A percentile compares a stretch with the other conserved stretches of the same genome.
These are phyloP conservation scores for Spathaspora sp. DNA, from an alignment of 1,139 yeast genomes.

Conservation along the genomic window DNA sequence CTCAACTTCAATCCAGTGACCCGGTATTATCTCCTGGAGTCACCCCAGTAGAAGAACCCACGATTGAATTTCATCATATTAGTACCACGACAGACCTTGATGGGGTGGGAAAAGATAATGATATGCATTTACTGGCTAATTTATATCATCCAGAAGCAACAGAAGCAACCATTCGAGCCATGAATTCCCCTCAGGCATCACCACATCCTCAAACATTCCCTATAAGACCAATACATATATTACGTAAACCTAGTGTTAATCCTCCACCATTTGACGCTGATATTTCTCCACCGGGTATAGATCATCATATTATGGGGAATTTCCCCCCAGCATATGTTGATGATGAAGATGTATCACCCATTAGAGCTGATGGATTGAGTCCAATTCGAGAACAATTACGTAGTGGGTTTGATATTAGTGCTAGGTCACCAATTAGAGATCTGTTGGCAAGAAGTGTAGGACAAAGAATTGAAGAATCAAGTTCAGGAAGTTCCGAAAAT, in stretches of 20 bases:
- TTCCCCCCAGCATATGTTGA: conserved; percentile 41
- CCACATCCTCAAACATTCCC: conserved; percentile 46
- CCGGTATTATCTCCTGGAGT: conserved; percentile 58
- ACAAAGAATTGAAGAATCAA: not conserved
- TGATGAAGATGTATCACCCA: conserved; percentile 10
- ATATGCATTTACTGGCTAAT: conserved; percentile 57
- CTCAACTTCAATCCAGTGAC: conserved; percentile 16
- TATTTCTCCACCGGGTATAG: conserved; percentile 22
- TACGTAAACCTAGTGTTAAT: conserved; percentile 37
- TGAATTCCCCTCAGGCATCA: conserved; percentile 59
- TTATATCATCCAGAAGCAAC: conserved; percentile 53
- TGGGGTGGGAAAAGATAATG: conserved; percentile 9
- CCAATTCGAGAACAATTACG: conserved; percentile 4
- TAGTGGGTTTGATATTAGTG: not conserved
- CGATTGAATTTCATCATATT: conserved; percentile 30
- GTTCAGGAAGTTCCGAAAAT: not conserved
- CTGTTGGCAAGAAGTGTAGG: not conserved
- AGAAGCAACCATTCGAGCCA: conserved; percentile 22
- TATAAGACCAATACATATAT: conserved; percentile 35
- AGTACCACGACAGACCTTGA: conserved; percentile 26
- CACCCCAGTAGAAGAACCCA: conserved; percentile 28
- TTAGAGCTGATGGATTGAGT: not conserved
- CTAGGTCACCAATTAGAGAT: not conserved
- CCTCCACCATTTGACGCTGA: conserved; percentile 47
- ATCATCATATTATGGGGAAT: conserved; percentile 17